Evolutionary conservation across 192 early-diverging fungal genomes (phyloP).

Genomic region (Thamnidium elegans): DNA sequence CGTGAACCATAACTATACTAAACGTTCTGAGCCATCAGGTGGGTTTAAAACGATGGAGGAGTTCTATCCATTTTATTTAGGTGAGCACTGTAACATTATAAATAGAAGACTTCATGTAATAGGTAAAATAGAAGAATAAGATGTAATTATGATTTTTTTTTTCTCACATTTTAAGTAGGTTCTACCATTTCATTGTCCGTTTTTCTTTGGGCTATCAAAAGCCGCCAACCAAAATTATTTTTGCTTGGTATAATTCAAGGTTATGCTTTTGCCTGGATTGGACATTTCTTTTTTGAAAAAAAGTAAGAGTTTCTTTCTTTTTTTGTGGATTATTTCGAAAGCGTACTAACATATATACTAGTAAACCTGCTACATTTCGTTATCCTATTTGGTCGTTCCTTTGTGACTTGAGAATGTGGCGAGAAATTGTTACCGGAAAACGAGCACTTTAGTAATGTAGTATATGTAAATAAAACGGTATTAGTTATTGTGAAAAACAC

Average conservation of each 20-base stretch:
- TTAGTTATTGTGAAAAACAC: too few relatives aligned
- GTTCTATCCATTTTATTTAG: conserved; percentile 72
- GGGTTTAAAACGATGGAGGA: conserved; percentile 51
- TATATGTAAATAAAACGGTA: too few relatives aligned
- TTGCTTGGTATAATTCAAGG: conserved; percentile 39
- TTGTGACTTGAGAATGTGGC: conserved; percentile 56
- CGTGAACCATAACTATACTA: conserved; percentile 49
- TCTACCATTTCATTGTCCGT: conserved; percentile 17
- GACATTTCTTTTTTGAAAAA: conserved; percentile 63
- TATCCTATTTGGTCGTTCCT: conserved; percentile 63
- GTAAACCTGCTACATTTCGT: conserved; percentile 70
- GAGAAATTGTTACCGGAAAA: conserved; percentile 40
- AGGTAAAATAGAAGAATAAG: conserved; percentile 35
- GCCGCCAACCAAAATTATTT: conserved; percentile 30
- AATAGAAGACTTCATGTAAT: conserved; percentile 55
- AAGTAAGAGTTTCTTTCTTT: conserved; percentile 24
- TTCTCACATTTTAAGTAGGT: background rate
- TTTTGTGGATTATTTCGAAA: background rate
- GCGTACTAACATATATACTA: conserved; percentile 18
- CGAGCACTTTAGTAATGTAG: conserved; percentile 35
- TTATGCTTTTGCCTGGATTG: conserved; percentile 67
- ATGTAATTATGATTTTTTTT: background rate
- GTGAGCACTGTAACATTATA: conserved; percentile 51
- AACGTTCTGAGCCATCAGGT: conserved; percentile 35
- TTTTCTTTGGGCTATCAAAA: conserved; percentile 25